These are phyloP conservation scores for Phoenix roebelenii DNA, from an alignment of 176 grass and related monocot genomes.

Conservation along the genomic window DNA sequence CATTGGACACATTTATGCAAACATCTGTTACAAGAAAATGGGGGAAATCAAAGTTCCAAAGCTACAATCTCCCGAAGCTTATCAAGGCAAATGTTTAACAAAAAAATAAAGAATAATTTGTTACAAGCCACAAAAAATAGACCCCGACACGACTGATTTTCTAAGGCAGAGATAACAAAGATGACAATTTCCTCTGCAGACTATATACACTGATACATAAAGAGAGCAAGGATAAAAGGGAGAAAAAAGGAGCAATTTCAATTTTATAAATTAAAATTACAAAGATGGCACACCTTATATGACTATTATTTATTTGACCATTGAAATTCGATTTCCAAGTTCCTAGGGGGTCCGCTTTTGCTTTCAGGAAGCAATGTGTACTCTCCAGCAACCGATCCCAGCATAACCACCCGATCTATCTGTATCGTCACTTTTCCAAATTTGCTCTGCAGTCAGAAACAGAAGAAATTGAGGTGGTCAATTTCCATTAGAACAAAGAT, in stretches of 20 bases:
- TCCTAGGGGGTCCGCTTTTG: conserved; percentile 83
- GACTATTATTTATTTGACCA: conserved; percentile 93
- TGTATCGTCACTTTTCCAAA: conserved; percentile 98
- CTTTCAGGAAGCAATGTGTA: conserved; percentile 88
- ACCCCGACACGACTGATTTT: conserved; percentile 28
- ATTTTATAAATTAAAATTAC: conserved; percentile 40
- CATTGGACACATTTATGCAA: too few relatives aligned
- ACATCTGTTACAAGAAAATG: too few relatives aligned
- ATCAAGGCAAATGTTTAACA: not conserved
- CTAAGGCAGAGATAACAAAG: conserved; percentile 20
- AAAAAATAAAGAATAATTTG: conserved; percentile 37
- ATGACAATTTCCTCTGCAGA: conserved; percentile 34
- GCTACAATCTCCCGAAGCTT: too few relatives aligned
- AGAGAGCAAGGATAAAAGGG: not conserved
- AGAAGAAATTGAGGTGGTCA: not conserved
- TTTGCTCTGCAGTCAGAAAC: conserved; percentile 57
- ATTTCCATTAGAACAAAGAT: too few relatives aligned
- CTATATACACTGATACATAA: conserved; percentile 68
- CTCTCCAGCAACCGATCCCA: conserved; percentile 93
- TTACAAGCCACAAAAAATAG: conserved; percentile 30
- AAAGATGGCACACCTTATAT: conserved; percentile 21
- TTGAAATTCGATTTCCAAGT: conserved; percentile 98
- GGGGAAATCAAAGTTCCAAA: too few relatives aligned
- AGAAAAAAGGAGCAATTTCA: conserved; percentile 29
- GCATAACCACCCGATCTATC: conserved; percentile 91